Conservation (phyloP, 2,329 filamentous ascomycete genomes). For the Chaetomium sp. region DNA sequence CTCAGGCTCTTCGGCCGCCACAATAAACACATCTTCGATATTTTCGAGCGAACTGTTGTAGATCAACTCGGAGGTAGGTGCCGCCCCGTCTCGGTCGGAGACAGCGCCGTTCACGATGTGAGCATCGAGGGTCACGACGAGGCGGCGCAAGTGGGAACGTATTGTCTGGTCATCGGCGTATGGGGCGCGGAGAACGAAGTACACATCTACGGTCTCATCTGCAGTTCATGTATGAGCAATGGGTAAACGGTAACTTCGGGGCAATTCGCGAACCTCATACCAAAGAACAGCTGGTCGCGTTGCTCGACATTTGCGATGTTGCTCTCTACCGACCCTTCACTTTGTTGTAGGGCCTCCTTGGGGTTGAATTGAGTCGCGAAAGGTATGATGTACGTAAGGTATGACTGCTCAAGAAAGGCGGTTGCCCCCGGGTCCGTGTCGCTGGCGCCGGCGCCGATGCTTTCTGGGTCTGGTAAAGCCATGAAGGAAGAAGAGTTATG, state of each 20-base stretch:
- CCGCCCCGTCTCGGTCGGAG: constrained; percentile 38
- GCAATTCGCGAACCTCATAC: constrained; percentile 41
- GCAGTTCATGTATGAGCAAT: constrained; percentile 44
- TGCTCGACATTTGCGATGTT: constrained; percentile 53
- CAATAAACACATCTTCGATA: constrained; percentile 43
- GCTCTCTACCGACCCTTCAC: constrained; percentile 36
- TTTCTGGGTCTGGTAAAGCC: constrained; percentile 14
- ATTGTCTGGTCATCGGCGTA: constrained; percentile 51
- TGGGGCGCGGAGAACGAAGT: constrained; percentile 61
- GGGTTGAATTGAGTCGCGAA: constrained; percentile 48
- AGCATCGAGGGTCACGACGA: constrained; percentile 62
- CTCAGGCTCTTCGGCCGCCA: constrained; percentile 36
- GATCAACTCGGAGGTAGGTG: constrained; percentile 52
- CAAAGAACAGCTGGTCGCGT: constrained; percentile 64
- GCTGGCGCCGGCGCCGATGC: constrained; percentile 17
- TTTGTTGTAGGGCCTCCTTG: constrained; percentile 43
- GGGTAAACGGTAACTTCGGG: constrained; percentile 30
- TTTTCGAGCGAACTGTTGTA: constrained; percentile 49
- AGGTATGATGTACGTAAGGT: constrained; percentile 56
- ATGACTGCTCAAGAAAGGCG: constrained; percentile 51
- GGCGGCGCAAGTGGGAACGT: constrained; percentile 51
- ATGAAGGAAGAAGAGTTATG: constrained; percentile 1
- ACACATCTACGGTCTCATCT: constrained; percentile 69
- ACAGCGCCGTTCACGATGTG: constrained; percentile 55
- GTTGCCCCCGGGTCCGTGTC: constrained; percentile 27